phyloP scores from a whole-genome alignment of 2,329 filamentous ascomycete species.

The Colletotrichum sp. region DNA sequence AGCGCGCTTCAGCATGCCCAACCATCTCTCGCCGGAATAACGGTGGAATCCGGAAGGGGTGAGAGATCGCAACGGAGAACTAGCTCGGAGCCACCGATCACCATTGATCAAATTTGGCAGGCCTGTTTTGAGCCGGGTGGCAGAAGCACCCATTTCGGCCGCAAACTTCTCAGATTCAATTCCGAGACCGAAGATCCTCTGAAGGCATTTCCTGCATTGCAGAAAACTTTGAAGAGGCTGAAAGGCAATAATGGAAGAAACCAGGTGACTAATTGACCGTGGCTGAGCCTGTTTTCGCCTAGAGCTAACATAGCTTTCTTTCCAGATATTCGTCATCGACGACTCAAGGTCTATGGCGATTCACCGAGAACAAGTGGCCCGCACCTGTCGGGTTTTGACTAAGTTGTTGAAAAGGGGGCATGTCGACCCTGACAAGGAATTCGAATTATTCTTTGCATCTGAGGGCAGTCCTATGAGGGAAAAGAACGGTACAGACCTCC shows the following conservation, averaged over 20 bases:
- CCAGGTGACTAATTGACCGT: not conserved
- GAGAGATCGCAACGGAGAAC: too few relatives aligned
- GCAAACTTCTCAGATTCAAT: not conserved
- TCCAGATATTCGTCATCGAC: not conserved
- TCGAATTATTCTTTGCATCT: not conserved
- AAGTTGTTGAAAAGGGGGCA: not conserved
- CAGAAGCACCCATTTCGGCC: not conserved
- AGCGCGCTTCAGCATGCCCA: too few relatives aligned
- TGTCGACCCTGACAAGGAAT: not conserved
- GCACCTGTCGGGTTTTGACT: not conserved
- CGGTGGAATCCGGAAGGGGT: too few relatives aligned
- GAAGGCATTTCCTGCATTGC: not conserved
- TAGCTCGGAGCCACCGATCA: not conserved
- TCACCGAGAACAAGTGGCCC: not conserved
- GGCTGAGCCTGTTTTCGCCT: too few relatives aligned
- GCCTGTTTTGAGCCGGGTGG: not conserved
- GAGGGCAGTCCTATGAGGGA: rapidly evolving
- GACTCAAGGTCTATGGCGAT: not conserved
- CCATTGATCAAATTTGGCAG: not conserved
- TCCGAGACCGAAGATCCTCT: not conserved
- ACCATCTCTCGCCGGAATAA: too few relatives aligned
- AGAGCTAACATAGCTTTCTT: not conserved
- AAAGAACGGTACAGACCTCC: not conserved
- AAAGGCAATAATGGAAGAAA: not conserved
- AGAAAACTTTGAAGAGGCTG: not conserved